phyloP scores from a whole-genome alignment of 1,284 basidiomycete species.

The Trichosporon coremiiforme region DNA sequence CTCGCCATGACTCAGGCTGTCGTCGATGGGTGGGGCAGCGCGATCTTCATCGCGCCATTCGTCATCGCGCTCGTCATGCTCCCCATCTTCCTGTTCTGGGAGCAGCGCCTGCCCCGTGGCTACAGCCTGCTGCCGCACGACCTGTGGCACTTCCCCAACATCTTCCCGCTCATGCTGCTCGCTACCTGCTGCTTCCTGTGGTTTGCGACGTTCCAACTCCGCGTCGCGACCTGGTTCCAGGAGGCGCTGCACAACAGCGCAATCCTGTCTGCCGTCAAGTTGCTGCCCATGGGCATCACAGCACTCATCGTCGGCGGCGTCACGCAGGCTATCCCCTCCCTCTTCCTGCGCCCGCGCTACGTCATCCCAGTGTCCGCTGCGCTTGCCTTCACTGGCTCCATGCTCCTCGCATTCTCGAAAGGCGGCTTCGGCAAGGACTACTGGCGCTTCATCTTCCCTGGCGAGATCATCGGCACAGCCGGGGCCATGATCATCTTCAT shows the following conservation, averaged over 20 bases:
- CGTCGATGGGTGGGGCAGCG: constrained; percentile 45
- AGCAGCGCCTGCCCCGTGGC: constrained; percentile 41
- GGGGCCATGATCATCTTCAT: constrained; percentile 53
- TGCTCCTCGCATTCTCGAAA: constrained; percentile 49
- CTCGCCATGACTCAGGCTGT: constrained; percentile 53
- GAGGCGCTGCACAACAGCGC: constrained; percentile 43
- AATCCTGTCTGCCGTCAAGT: constrained; percentile 50
- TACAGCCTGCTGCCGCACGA: constrained; percentile 53
- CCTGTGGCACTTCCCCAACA: constrained; percentile 52
- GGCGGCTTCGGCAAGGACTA: constrained; percentile 51
- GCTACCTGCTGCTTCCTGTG: constrained; percentile 37
- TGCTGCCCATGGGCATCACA: constrained; percentile 53
- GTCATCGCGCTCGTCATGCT: constrained; percentile 37
- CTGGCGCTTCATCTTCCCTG: constrained; percentile 53
- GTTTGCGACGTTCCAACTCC: constrained; percentile 51
- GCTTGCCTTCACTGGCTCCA: constrained; percentile 44
- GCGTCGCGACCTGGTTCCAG: constrained; percentile 54
- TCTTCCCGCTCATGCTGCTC: constrained; percentile 51
- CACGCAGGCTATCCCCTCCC: constrained; percentile 43
- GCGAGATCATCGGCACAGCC: constrained; percentile 47
- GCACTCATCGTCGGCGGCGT: constrained; percentile 46
- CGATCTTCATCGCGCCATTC: constrained; percentile 53
- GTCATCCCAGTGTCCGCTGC: constrained; percentile 44
- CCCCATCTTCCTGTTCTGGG: constrained; percentile 38
- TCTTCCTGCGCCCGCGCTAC: constrained; percentile 49